Base-by-base conservation (phyloP, 495 filamentous ascomycete species). In the Hypoxylon cercidicola region DNA sequence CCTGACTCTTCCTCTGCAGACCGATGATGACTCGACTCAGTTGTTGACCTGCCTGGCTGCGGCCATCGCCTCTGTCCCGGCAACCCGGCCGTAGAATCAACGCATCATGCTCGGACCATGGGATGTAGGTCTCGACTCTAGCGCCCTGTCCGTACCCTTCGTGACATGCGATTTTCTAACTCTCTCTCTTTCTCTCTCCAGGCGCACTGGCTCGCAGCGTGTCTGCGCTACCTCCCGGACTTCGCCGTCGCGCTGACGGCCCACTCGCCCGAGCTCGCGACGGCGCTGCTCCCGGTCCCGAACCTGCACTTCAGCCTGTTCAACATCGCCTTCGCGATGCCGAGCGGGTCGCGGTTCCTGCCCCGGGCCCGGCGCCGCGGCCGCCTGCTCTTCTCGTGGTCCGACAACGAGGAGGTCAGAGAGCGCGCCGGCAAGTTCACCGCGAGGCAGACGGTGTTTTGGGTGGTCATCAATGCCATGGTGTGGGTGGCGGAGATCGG, bases 21-120 rank as follows among this genome's bases (percentile, higher is more conserved):
- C 84, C 10, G 82, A 89, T 69, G 89, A 96, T 68, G 82, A 94
- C 59, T 77, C 90, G 2, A 82, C 86, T 4, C 77, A 82, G 15
- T 78, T 97, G 11, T 86, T 97, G 75, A 75, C 81, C 39, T 72
- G 84, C 11, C 86, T 90, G 12, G 87, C 86, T 4, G 66, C 85
- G 40, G 87, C 88, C 0, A 79, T 96, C 28, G 72, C 72, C 12
- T 79, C 78, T 1, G 85, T 88, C 0, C 76, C 78, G 1, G 59
- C 81, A 23, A 58, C 74, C 34, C 64, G 79, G 65, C 81, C 84
- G 5, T 97, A 93, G 93, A 77, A 79, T 12, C 73, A 87, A 44
- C 85, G 93, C 25, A 77, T 97, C 21, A 74, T 93, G 1, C 81
- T 95, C 1, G 93, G 93, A 13, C 87, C 84, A 64, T 97, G 93